Evolutionary conservation across 1,284 basidiomycete species (phyloP), one percentile per base, ranked within the genome.

Genomic region (Cutaneotrichosporon sp.): DNA sequence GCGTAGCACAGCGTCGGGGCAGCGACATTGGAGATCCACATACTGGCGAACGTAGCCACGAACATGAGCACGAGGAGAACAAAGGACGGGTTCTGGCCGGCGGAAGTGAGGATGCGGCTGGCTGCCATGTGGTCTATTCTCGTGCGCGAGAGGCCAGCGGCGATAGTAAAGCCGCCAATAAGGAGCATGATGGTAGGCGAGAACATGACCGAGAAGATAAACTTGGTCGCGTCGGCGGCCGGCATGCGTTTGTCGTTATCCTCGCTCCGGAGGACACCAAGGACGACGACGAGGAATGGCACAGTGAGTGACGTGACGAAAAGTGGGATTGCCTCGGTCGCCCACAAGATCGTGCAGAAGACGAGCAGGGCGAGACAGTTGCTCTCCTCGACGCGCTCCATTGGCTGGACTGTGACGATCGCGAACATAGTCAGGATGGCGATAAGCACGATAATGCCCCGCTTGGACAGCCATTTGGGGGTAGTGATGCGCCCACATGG

Each of bases 21-120:
- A 1, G 94, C 94, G 14, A 98, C 94, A 68, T 99, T 97, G 71
- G 88, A 90, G 66, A 98, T 97, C 96, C 93, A 98, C 96, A 97
- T 99, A 71, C 88, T 91, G 2, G 94, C 92, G 70, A 98, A 98
- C 68, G 93, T 97, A 1, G 93, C 88, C 5, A 98, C 93, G 34
- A 80, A 83, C 96, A 98, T 98, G 75, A 97, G 90, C 0, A 91
- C 88, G 33, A 98, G 81, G 16, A 98, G 78, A 2, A 99, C 93
- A 0, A 82, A 84, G 61, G 83, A 85, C 0, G 93, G 96, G 52
- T 81, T 81, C 8, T 89, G 87, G 1, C 96, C 94, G 3, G 96
- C 96, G 43, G 96, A 77, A 62, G 85, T 87, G 43, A 98, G 81
- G 31, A 98, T 84, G 34, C 89, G 83, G n/a, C 90, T 93, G 42